Evolutionary conservation across 768 basidiomycete species (phyloP), one percentile per base, ranked within the genome.

Genomic region (Mycena amicta): DNA sequence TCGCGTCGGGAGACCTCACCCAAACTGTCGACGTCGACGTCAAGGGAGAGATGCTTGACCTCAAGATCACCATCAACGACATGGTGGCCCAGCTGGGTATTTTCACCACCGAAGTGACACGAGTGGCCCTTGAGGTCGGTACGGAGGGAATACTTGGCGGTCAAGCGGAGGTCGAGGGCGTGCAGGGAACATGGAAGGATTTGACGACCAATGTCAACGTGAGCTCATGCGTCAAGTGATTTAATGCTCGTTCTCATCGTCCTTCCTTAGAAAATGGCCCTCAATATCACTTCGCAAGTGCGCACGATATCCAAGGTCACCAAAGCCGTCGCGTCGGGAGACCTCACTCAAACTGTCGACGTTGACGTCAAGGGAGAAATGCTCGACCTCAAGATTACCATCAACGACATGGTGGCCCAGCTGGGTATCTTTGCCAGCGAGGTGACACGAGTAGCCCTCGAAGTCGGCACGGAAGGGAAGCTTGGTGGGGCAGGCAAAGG

Each of bases 291-390:
- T 30, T 52, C 54, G 16, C 70, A 71, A 54, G 60, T 71, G 13
- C 70, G 67, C 23, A 61, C 56, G n/a, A 65, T 53, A 11, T 41
- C 25, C 5, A 82, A 83, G 31, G 92, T 93, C 49, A 93, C 92
- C 1, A 93, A 90, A 3, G 91, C 92, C 15, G 93, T 96, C 55
- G 94, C 94, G 15, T 83, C 86, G 47, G 94, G 79, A 93, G 60
- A 61, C 39, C n/a, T 61, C 15, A 54, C 18, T 40, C 53, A 55
- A 52, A 57, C 49, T 37, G 49, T 97, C 67, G 90, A 92, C 66
- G 93, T 97, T 59, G 85, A 88, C 59, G 89, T 90, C 59, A 88
- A 91, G 66, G 82, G 80, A 45, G 95, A 97, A 75, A 94, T 97
- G 84, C 81, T 93, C 13, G 89, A 90, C 64, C 73, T 90, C 70